These are phyloP conservation scores for Stemphylium beticola DNA, from an alignment of 2,329 filamentous ascomycete species.

Conservation along the genomic window DNA sequence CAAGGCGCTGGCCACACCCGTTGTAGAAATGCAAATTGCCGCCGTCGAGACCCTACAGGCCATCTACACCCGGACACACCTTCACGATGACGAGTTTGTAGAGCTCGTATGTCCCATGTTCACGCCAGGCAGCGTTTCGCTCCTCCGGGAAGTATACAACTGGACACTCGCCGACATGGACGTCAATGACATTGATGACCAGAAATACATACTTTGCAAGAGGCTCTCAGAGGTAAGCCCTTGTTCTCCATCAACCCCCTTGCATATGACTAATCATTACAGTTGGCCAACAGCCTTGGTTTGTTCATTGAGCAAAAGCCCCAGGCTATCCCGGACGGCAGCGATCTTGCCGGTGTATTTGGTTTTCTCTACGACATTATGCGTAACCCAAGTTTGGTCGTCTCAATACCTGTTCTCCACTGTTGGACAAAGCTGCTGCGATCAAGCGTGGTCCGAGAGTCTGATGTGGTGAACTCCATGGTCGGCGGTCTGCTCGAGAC, in stretches of 20 bases:
- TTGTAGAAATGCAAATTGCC: slow-evolving; percentile 45
- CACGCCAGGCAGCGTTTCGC: slow-evolving; percentile 69
- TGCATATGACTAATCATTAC: slow-evolving; percentile 24
- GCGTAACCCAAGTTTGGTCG: slow-evolving; percentile 83
- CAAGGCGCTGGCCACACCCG: slow-evolving; percentile 48
- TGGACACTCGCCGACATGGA: slow-evolving; percentile 82
- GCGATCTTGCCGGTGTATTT: slow-evolving; percentile 77
- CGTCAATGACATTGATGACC: slow-evolving; percentile 82
- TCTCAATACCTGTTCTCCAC: slow-evolving; percentile 91
- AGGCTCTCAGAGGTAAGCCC: slow-evolving; percentile 83
- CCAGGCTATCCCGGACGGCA: slow-evolving; percentile 66
- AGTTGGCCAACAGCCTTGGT: slow-evolving; percentile 86
- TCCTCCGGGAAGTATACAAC: slow-evolving; percentile 76
- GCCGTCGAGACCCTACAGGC: slow-evolving; percentile 84
- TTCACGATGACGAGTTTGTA: slow-evolving; percentile 78
- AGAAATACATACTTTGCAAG: slow-evolving; percentile 90
- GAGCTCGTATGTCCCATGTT: slow-evolving; percentile 82
- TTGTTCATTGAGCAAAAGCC: slow-evolving; percentile 83
- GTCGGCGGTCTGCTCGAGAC: slow-evolving; percentile 80
- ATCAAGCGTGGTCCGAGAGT: slow-evolving; percentile 72
- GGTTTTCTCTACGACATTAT: slow-evolving; percentile 79
- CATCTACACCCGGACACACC: slow-evolving; percentile 75
- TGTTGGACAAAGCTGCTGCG: slow-evolving; percentile 85
- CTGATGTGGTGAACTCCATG: slow-evolving; percentile 63
- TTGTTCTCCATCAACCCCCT: not conserved